Base-by-base conservation (phyloP, 345 rosid species). In the Rhodamnia argentea region DNA sequence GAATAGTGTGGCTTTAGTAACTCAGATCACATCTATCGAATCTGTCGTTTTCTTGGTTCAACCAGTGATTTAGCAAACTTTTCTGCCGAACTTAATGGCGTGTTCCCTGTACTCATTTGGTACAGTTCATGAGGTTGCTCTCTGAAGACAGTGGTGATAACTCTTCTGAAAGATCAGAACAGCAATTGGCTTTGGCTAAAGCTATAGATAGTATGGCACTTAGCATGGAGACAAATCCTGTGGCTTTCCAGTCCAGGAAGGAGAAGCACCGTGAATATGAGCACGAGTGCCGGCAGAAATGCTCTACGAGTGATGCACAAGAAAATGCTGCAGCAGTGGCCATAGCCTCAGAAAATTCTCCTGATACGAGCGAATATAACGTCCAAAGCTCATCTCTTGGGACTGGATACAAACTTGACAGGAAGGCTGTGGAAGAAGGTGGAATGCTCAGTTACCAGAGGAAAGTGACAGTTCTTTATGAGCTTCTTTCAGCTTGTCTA, bases 401-500 rank as follows among this genome's bases (percentile, higher is more conserved):
- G 27, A 52, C 89, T 88, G 85, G 76, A 52, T 86, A 87, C 86
- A 87, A 64, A 86, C 88, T 90, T 88, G 91, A 92, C 62, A 93
- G 88, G 88, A 90, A 91, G 85, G 91, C 94, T 37, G 87, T 90
- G 82, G 96, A 92, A 89, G 97, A 93, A 89, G 96, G 88, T 42
- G 91, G 83, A 54, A 83, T 91, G 90, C 96, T 95, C 75, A 91
- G 95, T 87, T 91, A 92, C 88, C 90, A 89, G 88, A 96, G 93
- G 92, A 97, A 95, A 91, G 90, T 97, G 78, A 89, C 92, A 54
- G 96, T 96, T 91, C 93, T 97, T 8, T 94, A 93, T 87, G 98
- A 96, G 89, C 95, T 97, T 90, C 96, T 97, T 87, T 93, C 98
- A 32, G 99, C 98, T 88, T 97, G 98, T 91, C 91, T 97, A 87